Percentiles rank a stretch among this genome's conserved stretches.
These are phyloP conservation scores for Xerocomus alliaceus DNA, from an alignment of 1,284 basidiomycete species.

Conservation along the genomic window DNA sequence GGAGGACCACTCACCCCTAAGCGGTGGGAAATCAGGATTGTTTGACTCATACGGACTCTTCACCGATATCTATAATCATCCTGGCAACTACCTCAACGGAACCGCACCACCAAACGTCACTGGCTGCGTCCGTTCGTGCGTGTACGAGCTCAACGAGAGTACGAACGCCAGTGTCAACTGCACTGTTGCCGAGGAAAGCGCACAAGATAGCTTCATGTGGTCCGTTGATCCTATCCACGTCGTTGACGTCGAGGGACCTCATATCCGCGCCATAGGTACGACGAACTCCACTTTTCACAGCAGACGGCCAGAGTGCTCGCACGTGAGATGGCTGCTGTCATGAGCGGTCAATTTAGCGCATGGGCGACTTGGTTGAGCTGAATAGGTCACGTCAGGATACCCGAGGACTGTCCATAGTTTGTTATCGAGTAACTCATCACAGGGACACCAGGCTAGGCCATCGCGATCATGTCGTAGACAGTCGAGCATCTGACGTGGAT, in stretches of 20 bases:
- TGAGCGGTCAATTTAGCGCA: slow-evolving; percentile 31
- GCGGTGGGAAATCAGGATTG: slow-evolving; percentile 24
- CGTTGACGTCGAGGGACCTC: background rate
- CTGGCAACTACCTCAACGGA: slow-evolving; percentile 44
- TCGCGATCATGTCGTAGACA: no score
- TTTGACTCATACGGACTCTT: slow-evolving; percentile 47
- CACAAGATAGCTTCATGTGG: slow-evolving; percentile 45
- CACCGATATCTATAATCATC: slow-evolving; percentile 42
- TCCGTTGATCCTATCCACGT: slow-evolving; percentile 10
- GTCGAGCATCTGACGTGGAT: no score
- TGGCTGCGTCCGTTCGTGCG: slow-evolving; percentile 39
- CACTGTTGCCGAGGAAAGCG: slow-evolving; percentile 35
- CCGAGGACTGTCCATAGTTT: no score
- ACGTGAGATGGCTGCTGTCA: slow-evolving; percentile 36
- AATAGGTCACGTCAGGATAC: background rate
- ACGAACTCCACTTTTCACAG: slow-evolving; percentile 42
- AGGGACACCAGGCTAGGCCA: no score
- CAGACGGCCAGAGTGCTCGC: slow-evolving; percentile 44
- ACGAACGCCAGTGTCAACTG: slow-evolving; percentile 24
- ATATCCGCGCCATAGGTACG: slow-evolving; percentile 29
- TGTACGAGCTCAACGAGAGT: slow-evolving; percentile 30
- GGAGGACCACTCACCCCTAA: background rate
- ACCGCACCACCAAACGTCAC: slow-evolving; percentile 44
- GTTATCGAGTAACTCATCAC: no score
- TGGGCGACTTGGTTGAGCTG: slow-evolving; percentile 43